phyloP scores from a whole-genome alignment of 805 yeast genomes.

The Hanseniaspora lindneri region DNA sequence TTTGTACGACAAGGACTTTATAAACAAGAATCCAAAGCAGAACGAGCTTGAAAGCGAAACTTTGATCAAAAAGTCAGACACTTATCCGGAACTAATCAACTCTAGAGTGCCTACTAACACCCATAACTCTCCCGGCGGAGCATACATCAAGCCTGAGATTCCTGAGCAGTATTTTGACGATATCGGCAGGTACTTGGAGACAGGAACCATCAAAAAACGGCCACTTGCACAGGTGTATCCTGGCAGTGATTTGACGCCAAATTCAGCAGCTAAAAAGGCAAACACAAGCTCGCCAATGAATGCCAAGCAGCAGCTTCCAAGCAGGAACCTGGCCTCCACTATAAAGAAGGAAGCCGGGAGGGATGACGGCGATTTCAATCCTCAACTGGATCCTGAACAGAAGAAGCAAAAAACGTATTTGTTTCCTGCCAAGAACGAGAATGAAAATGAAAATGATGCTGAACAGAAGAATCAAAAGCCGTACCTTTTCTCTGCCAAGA shows the following conservation, averaged over 20 bases:
- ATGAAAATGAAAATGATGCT: too few species aligned
- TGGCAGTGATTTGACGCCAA: neutral
- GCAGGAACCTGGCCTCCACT: neutral
- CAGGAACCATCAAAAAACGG: slow-evolving; percentile 11
- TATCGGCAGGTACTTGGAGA: neutral
- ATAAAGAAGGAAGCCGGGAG: neutral
- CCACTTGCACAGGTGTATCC: neutral
- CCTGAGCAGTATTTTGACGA: neutral
- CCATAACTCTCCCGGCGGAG: slow-evolving; percentile 25
- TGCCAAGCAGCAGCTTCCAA: neutral
- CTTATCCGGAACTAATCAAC: slow-evolving; percentile 27
- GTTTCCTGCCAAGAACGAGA: too few species aligned
- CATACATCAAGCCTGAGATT: slow-evolving; percentile 26
- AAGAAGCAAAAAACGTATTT: too few species aligned
- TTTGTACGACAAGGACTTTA: slow-evolving; percentile 61
- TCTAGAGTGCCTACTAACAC: slow-evolving; percentile 34
- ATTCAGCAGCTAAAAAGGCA: neutral
- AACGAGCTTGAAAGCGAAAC: neutral
- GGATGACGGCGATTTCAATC: too few species aligned
- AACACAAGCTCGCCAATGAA: neutral
- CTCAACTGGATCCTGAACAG: too few species aligned
- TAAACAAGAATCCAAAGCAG: slow-evolving; percentile 24
- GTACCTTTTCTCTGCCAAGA: too few species aligned
- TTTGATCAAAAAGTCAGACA: slow-evolving; percentile 10
- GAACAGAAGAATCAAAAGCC: too few species aligned